These are phyloP conservation scores for Wallacemonas sp. DNA, from an alignment of 208 protist species.

Conservation along the genomic window DNA sequence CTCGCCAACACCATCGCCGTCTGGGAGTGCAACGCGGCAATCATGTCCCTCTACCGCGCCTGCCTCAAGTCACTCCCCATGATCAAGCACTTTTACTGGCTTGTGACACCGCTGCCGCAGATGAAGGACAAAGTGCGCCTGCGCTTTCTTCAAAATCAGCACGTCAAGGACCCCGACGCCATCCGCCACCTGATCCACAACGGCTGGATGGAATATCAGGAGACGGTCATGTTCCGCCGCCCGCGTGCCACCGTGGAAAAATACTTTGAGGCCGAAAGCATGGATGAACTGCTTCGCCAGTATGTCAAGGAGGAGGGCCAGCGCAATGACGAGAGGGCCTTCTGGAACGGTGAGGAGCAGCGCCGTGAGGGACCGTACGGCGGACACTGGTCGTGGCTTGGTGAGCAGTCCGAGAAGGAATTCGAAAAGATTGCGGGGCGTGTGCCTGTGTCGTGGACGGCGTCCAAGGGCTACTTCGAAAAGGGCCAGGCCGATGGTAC, in stretches of 20 bases:
- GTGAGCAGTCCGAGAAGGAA: slow-evolving; percentile 79
- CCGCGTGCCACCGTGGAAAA: slow-evolving; percentile 78
- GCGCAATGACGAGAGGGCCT: slow-evolving; percentile 70
- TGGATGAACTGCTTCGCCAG: slow-evolving; percentile 62
- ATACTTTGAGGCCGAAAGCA: slow-evolving; percentile 78
- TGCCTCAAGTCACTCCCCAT: slow-evolving; percentile 81
- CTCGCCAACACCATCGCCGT: slow-evolving; percentile 61
- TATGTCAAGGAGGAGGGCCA: slow-evolving; percentile 84
- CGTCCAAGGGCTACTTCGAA: slow-evolving; percentile 87
- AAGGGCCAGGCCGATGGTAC: slow-evolving; percentile 83
- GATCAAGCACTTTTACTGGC: slow-evolving; percentile 90
- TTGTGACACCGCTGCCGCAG: slow-evolving; percentile 69
- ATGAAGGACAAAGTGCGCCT: slow-evolving; percentile 86
- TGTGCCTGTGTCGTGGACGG: slow-evolving; percentile 80
- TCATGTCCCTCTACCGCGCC: slow-evolving; percentile 79
- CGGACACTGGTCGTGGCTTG: slow-evolving; percentile 88
- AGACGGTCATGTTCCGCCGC: slow-evolving; percentile 76
- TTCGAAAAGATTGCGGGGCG: slow-evolving; percentile 79
- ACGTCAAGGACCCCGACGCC: slow-evolving; percentile 86
- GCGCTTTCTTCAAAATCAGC: slow-evolving; percentile 85
- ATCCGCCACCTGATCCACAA: slow-evolving; percentile 87
- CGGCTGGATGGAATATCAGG: slow-evolving; percentile 90
- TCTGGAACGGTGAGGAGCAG: slow-evolving; percentile 90
- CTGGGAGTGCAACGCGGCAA: slow-evolving; percentile 74
- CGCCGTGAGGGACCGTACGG: slow-evolving; percentile 81